phyloP scores from a whole-genome alignment of 2,329 filamentous ascomycete genomes.

The Colletotrichum echinochloae region DNA sequence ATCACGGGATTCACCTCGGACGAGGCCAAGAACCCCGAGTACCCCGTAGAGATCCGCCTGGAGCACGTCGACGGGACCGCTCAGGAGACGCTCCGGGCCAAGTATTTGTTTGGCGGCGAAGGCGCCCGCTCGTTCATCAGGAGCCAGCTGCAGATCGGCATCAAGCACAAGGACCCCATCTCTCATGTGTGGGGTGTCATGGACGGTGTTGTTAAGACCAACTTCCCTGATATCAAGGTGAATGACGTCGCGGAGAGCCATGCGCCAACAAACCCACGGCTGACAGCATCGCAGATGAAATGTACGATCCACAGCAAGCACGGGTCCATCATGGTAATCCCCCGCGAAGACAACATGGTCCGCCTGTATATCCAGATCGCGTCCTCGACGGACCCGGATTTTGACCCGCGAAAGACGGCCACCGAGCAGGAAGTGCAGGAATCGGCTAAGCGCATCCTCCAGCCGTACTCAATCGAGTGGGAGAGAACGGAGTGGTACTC shows the following conservation, averaged over 20 bases:
- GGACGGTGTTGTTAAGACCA: conserved; percentile 77
- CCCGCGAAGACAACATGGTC: conserved; percentile 72
- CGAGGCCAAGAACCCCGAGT: conserved; percentile 67
- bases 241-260: conserved; percentile 33
- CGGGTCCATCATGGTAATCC: conserved; percentile 85
- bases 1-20: conserved; percentile 72
- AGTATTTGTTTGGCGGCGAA: conserved; percentile 79
- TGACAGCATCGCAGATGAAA: conserved; percentile 65
- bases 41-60: conserved; percentile 84
- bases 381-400: conserved; percentile 70
- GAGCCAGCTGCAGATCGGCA: conserved; percentile 74
- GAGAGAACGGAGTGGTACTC: conserved; percentile 80
- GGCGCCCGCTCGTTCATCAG: conserved; percentile 76
- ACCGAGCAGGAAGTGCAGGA: conserved; percentile 73
- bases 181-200: conserved; percentile 82
- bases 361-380: conserved; percentile 77
- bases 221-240: conserved; percentile 83
- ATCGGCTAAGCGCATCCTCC: conserved; percentile 73
- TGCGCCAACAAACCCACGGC: not conserved
- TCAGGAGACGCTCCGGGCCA: conserved; percentile 74
- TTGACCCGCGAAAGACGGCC: conserved; percentile 71
- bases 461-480: conserved; percentile 76
- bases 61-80: conserved; percentile 80
- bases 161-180: conserved; percentile 78
- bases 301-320: conserved; percentile 80